Evolutionary conservation across 2,329 filamentous ascomycete species (phyloP), one percentile per base, ranked within the genome.

Genomic region (Pseudopithomyces maydicus): DNA sequence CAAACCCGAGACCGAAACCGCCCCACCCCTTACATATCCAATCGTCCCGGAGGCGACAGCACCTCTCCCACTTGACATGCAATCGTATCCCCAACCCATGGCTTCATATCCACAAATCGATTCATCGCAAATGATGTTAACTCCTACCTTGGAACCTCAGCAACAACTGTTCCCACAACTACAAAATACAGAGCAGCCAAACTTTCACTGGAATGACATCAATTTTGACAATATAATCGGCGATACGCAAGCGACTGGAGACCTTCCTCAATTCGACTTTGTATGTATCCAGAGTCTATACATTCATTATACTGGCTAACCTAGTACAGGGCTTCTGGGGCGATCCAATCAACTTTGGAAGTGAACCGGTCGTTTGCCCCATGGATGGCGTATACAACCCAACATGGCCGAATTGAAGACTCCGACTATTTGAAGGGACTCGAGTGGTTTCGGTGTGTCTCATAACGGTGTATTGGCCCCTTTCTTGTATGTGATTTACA

Each of bases 231-330:
- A 70, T 44, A 72, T 74, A 17, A 64, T 72, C 4, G 70, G 65
- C 29, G 67, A 71, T 46, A 56, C 66, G 10, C 59, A 66, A 22
- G 56, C 61, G 8, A 63, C 64, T n/a, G 57, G 55, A 17, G 68
- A 67, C 15, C 54, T 74, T 32, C 70, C 71, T 6, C 73, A 75
- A 26, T 74, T 76, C 43, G 73, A 77, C 46, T 77, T 74, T 55
- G 74, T 74, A 60, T 67, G 71, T 65, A 17, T 51, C 8, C 7
- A 33, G 8, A 11, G 15, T 19, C 7, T 35, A 19, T 35, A 12
- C 10, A 8, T 14, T 41, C 20, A 8, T 15, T n/a, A n/a, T n/a
- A n/a, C 11, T 51, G 20, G 52, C 64, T 69, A 38, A 70, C 48
- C 22, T 20, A 11, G 20, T 2, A 1, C 17, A 74, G 71, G 71